phyloP scores from a whole-genome alignment of 805 yeast species.

The Teunomyces cretensis region DNA sequence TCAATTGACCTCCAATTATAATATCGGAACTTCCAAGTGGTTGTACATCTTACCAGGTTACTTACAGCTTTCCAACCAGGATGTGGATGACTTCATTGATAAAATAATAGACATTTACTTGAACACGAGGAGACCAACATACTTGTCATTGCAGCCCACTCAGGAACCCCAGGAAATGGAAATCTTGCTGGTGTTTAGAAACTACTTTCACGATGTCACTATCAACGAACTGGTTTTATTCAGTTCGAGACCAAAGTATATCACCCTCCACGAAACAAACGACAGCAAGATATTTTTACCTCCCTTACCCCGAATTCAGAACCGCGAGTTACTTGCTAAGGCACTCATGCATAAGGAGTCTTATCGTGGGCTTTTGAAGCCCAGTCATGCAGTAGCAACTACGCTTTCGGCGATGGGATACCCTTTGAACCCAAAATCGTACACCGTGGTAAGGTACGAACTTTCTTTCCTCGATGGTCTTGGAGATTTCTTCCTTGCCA shows the following conservation, averaged over 20 bases:
- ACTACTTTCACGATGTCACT: constrained; percentile 24
- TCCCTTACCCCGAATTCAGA: constrained; percentile 30
- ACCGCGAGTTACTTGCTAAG: constrained; percentile 29
- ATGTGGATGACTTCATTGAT: constrained; percentile 27
- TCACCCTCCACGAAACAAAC: constrained; percentile 24
- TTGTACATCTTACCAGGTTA: constrained; percentile 29
- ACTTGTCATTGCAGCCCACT: constrained; percentile 3
- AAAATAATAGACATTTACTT: constrained; percentile 32
- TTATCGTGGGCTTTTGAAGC: constrained; percentile 26
- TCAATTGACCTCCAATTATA: constrained; percentile 6
- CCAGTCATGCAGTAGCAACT: constrained; percentile 27
- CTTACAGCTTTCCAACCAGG: constrained; percentile 20
- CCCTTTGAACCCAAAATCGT: constrained; percentile 18
- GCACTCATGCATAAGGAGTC: constrained; percentile 41
- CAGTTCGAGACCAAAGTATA: constrained; percentile 12
- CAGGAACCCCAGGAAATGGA: constrained; percentile 10
- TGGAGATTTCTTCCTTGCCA: constrained; percentile 40
- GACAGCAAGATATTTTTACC: constrained; percentile 30
- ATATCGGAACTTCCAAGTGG: constrained; percentile 15
- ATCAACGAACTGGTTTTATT: constrained; percentile 25
- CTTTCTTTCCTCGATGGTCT: constrained; percentile 41
- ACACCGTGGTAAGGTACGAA: constrained; percentile 29
- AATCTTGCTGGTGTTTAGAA: constrained; percentile 18
- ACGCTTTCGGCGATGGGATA: constrained; percentile 17
- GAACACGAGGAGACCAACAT: constrained; percentile 14